These are phyloP conservation scores for Candida pseudoviswanathii DNA, from an alignment of 1,139 yeast genomes.

Conservation along the genomic window DNA sequence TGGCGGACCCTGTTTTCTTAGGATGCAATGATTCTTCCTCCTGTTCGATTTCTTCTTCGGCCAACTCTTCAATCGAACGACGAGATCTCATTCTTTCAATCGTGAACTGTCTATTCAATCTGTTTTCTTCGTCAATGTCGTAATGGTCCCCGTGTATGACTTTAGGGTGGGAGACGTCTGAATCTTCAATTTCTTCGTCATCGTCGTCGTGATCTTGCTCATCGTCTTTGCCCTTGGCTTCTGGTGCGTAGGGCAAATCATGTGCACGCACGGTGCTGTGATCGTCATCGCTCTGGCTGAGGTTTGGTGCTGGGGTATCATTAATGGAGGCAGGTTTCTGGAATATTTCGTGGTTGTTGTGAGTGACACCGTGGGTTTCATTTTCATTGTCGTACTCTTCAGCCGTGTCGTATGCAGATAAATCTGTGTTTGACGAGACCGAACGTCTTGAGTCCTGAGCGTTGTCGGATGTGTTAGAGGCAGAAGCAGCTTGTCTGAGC, in stretches of 20 bases:
- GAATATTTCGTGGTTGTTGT: not conserved
- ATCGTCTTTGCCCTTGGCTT: not conserved
- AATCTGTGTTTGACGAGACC: constrained; percentile 20
- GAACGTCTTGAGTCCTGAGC: constrained; percentile 17
- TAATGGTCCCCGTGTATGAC: not conserved
- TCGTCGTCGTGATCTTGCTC: not conserved
- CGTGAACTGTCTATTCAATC: constrained; percentile 23
- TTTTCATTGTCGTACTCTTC: constrained; percentile 11
- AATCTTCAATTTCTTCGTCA: constrained; percentile 4
- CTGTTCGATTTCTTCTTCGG: constrained; percentile 12
- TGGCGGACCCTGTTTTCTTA: not conserved
- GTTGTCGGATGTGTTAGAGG: constrained; percentile 9
- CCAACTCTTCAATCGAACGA: constrained; percentile 21
- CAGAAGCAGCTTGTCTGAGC: constrained; percentile 37
- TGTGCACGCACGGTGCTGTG: constrained; percentile 3
- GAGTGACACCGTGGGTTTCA: not conserved
- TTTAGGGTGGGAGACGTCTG: constrained; percentile 1
- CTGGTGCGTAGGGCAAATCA: not conserved
- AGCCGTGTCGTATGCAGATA: constrained; percentile 41
- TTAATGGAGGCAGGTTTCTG: not conserved
- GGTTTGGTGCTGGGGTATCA: not conserved
- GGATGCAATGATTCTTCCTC: constrained; percentile 6
- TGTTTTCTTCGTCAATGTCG: constrained; percentile 12
- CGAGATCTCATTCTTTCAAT: constrained; percentile 22
- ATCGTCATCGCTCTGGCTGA: constrained; percentile 5